Percentiles rank a stretch among this genome's conserved stretches.
Evolutionary conservation across 2,329 filamentous ascomycete species (phyloP).

Genomic region (Colletotrichum spaethianum): DNA sequence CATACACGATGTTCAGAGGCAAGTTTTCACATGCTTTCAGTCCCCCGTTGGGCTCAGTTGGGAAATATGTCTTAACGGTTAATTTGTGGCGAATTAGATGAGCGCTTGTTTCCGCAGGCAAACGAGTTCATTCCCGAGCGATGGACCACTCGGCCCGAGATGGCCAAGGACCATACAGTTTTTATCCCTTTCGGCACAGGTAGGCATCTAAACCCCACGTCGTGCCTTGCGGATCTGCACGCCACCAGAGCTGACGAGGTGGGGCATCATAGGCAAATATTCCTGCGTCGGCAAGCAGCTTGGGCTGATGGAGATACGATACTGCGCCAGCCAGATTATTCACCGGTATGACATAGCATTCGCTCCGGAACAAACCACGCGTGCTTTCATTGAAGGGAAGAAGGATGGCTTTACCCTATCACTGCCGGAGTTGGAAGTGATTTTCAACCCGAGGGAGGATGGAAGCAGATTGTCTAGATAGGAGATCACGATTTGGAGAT

Average conservation of each 20-base stretch:
- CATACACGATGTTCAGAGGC: slow-evolving; percentile 45
- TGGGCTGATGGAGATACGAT: slow-evolving; percentile 51
- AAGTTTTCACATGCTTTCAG: not conserved
- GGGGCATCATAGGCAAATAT: slow-evolving; percentile 46
- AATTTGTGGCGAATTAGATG: slow-evolving; percentile 24
- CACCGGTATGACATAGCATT: slow-evolving; percentile 35
- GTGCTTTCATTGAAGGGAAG: slow-evolving; percentile 26
- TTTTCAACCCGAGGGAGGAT: slow-evolving; percentile 35
- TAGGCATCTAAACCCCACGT: slow-evolving; percentile 34
- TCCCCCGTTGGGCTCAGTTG: not conserved
- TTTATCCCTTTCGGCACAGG: slow-evolving; percentile 49
- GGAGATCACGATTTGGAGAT: not conserved
- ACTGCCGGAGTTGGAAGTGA: slow-evolving; percentile 35
- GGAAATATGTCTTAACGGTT: slow-evolving; percentile 19
- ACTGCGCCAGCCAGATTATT: slow-evolving; percentile 38
- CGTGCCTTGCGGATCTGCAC: not conserved
- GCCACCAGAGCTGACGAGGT: not conserved
- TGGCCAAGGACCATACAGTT: slow-evolving; percentile 43
- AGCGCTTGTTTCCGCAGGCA: slow-evolving; percentile 43
- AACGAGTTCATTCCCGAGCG: slow-evolving; percentile 46
- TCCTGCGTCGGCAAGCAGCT: slow-evolving; percentile 55
- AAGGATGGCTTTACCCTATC: slow-evolving; percentile 40
- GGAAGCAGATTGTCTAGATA: not conserved
- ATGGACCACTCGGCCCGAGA: slow-evolving; percentile 43
- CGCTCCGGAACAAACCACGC: slow-evolving; percentile 26